Evolutionary conservation across 768 basidiomycete species (phyloP).

Genomic region (Rhodotorula babjevae): DNA sequence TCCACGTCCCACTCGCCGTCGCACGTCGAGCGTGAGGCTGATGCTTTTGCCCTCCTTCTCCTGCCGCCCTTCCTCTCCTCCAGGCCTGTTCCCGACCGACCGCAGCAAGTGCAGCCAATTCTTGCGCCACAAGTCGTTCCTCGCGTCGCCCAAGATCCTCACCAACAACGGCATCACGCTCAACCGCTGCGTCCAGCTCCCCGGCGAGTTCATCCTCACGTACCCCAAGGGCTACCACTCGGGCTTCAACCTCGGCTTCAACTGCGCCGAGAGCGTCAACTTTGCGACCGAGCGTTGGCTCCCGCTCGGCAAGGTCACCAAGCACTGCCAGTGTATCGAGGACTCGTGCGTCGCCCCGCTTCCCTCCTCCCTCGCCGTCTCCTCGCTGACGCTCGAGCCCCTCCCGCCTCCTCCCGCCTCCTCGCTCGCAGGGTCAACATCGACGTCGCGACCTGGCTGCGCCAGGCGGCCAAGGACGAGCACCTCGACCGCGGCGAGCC

Average conservation of each 20-base stretch:
- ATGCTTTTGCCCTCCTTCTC: no score
- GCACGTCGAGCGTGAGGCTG: no score
- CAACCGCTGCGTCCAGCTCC: slow-evolving; percentile 84
- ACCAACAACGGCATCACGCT: slow-evolving; percentile 70
- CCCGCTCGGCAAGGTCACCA: slow-evolving; percentile 73
- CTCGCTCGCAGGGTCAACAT: slow-evolving; percentile 72
- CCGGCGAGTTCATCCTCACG: slow-evolving; percentile 94
- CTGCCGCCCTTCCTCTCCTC: no score
- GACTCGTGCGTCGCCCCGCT: slow-evolving; percentile 46
- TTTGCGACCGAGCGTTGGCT: slow-evolving; percentile 94
- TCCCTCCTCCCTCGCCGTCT: no score
- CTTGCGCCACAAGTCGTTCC: slow-evolving; percentile 90
- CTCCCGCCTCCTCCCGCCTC: no score
- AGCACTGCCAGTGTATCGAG: slow-evolving; percentile 48
- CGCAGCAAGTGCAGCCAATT: slow-evolving; percentile 83
- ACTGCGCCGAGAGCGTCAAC: slow-evolving; percentile 95
- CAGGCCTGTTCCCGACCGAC: slow-evolving; percentile 75
- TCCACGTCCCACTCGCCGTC: no score
- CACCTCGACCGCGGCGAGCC: slow-evolving; percentile 45
- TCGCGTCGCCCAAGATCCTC: slow-evolving; percentile 79
- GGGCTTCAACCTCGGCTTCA: slow-evolving; percentile 92
- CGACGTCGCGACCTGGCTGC: slow-evolving; percentile 79
- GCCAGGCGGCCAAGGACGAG: slow-evolving; percentile 59
- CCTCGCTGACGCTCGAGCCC: background rate
- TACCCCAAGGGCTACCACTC: slow-evolving; percentile 93